These are phyloP conservation scores for Candida mattraensis DNA, from an alignment of 805 yeast species.

Conservation along the genomic window DNA sequence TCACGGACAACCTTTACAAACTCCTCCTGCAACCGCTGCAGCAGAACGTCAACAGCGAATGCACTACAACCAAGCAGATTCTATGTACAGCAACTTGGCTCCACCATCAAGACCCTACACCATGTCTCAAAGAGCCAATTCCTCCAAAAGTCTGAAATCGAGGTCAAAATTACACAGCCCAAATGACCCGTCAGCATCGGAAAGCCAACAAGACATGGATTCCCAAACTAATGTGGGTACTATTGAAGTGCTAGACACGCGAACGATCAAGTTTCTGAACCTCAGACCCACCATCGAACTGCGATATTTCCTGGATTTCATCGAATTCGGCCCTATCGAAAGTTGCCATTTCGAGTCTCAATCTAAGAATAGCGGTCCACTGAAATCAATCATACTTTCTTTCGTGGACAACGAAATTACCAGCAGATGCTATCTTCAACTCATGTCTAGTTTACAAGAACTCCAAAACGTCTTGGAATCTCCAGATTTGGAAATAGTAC, in stretches of 20 bases:
- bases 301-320: constrained; percentile 37
- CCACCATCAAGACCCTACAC: neutral
- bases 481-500: constrained; percentile 35
- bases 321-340: constrained; percentile 64
- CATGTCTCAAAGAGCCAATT: too few species aligned
- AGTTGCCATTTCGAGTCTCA: constrained; percentile 46
- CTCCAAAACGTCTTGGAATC: constrained; percentile 37
- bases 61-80: neutral
- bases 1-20: constrained; percentile 5
- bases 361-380: constrained; percentile 15
- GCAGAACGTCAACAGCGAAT: constrained; percentile 1
- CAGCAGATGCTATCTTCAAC: constrained; percentile 20
- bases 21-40: constrained; percentile 7
- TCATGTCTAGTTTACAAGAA: constrained; percentile 16
- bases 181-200: too few species aligned
- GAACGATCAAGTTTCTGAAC: constrained; percentile 24
- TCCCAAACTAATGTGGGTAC: too few species aligned
- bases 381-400: constrained; percentile 21
- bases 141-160: too few species aligned
- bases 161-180: too few species aligned
- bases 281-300: constrained; percentile 19
- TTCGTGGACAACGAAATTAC: constrained; percentile 27
- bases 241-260: constrained; percentile 9
- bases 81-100: neutral
- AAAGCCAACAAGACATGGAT: too few species aligned